Base-by-base conservation (phyloP, 768 basidiomycete genomes). In the Trametes maxima region DNA sequence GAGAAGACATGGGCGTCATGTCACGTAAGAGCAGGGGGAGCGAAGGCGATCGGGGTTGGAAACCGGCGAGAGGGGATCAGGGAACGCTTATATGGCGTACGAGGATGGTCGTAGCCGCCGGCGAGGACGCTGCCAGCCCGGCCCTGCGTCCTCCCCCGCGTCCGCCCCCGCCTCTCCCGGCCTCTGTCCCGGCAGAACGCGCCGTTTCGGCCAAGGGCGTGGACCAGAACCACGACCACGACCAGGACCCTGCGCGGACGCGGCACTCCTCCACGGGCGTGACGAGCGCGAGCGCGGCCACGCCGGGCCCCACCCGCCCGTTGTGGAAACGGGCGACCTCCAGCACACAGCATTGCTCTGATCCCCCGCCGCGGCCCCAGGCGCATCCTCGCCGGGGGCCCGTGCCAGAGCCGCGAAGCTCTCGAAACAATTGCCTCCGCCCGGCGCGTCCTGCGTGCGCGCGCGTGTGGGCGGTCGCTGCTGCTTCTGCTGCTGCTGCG, bases 21-120 rank as follows among this genome's bases (percentile, higher is more conserved):
- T 67, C 62, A 67, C 66, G 66, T 67, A 67, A 67, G 57, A 45
- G 52, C 45, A 65, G 57, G 63, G 63, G 63, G 60, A 57, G 59
- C 63, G 66, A 67, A 67, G 66, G 63, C 63, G 66, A 67, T 67
- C 66, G 66, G 66, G 66, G 66, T 58, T 67, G 63, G 66, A 67
- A 63, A 49, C 48, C 46, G 55, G 62, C 25, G 40, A 24, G 51
- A 50, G 54, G 48, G 59, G 63, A 67, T 67, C 63, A 67, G 63
- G 36, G 35, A 54, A 59, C 54, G 54, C 63, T 65, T 65, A 65
- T 67, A 67, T 60, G 58, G 57, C 53, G 55, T 25, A 57, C 22
- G 56, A 53, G 24, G 55, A 52, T 53, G 24, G 44, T n/a, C 51
- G 48, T 62, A 62, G 56, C 61, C 61, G 61, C 61, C 61, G 50